These are phyloP conservation scores for Exophiala bonariae DNA, from an alignment of 2,329 filamentous ascomycete species.

Conservation along the genomic window DNA sequence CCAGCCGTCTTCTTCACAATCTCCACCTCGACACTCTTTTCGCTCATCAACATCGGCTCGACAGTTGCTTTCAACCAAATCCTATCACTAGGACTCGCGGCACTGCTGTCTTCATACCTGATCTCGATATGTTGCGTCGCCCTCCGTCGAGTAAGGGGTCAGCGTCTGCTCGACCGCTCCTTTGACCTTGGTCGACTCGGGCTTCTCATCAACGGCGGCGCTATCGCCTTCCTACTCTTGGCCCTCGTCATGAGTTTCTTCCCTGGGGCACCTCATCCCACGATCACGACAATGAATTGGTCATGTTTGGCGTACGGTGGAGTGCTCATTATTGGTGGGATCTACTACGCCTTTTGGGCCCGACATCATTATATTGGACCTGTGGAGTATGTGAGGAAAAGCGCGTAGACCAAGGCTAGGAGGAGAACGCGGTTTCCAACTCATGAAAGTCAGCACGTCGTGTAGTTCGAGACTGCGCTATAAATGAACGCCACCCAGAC, in stretches of 20 bases:
- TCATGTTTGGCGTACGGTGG: slow-evolving; percentile 24
- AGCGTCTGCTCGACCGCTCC: slow-evolving; percentile 29
- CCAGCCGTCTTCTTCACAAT: slow-evolving; percentile 42
- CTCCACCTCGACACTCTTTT: slow-evolving; percentile 43
- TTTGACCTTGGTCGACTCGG: slow-evolving; percentile 41
- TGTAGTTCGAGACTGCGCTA: too few relatives aligned
- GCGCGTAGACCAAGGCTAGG: too few relatives aligned
- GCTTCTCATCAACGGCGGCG: slow-evolving; percentile 38
- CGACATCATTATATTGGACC: slow-evolving; percentile 30
- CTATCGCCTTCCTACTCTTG: slow-evolving; percentile 23
- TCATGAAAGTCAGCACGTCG: too few relatives aligned
- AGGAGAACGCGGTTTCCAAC: too few relatives aligned
- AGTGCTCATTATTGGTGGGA: slow-evolving; percentile 23
- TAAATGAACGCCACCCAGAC: too few relatives aligned
- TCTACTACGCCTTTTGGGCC: slow-evolving; percentile 27
- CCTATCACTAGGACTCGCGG: slow-evolving; percentile 37
- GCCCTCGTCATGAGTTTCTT: slow-evolving; percentile 30
- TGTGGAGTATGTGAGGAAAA: slow-evolving; percentile 26
- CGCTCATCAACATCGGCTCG: slow-evolving; percentile 33
- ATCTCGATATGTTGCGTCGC: slow-evolving; percentile 36
- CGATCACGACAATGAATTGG: slow-evolving; percentile 30
- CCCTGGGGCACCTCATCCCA: slow-evolving; percentile 15
- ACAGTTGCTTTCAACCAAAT: slow-evolving; percentile 43
- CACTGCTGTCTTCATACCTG: slow-evolving; percentile 41
- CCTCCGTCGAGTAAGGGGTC: slow-evolving; percentile 34